Conservation (phyloP, 768 basidiomycete genomes). For the Amanita phalloides region DNA sequence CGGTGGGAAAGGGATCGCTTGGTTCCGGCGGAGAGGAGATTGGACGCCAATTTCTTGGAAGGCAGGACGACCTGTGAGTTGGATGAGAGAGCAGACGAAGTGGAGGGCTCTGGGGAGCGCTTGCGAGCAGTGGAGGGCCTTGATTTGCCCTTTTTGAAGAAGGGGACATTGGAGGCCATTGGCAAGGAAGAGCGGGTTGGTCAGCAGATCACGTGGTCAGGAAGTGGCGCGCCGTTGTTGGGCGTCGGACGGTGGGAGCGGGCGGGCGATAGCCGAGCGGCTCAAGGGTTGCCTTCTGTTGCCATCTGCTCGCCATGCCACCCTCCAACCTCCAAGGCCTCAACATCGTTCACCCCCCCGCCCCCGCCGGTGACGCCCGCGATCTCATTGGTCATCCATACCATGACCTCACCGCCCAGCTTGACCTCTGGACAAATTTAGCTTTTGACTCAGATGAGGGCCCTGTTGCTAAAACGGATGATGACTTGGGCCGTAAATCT, state of each 20-base stretch:
- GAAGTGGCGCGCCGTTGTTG: background rate
- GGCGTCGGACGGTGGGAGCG: background rate
- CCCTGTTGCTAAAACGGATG: conserved; percentile 26
- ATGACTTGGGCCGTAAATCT: conserved; percentile 22
- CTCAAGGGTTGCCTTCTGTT: too few relatives aligned
- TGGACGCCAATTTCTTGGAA: conserved; percentile 51
- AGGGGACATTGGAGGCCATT: conserved; percentile 45
- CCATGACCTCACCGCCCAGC: conserved; percentile 67
- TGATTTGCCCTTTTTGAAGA: conserved; percentile 76
- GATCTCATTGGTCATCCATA: conserved; percentile 58
- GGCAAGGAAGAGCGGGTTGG: background rate
- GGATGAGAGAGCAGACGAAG: conserved; percentile 22
- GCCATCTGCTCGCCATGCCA: conserved; percentile 29
- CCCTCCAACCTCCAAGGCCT: conserved; percentile 66
- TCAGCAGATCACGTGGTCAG: background rate
- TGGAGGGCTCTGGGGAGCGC: conserved; percentile 56
- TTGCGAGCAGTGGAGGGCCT: conserved; percentile 70
- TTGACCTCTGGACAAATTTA: conserved; percentile 79
- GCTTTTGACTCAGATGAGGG: conserved; percentile 70
- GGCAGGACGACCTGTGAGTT: conserved; percentile 64
- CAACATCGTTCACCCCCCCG: conserved; percentile 61
- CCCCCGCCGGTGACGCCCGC: conserved; percentile 29
- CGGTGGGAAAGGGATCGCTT: conserved; percentile 49
- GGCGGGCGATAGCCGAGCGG: background rate
- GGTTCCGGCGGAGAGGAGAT: conserved; percentile 52